Evolutionary conservation across 768 basidiomycete genomes (phyloP).

Genomic region (Hericium coralloides): DNA sequence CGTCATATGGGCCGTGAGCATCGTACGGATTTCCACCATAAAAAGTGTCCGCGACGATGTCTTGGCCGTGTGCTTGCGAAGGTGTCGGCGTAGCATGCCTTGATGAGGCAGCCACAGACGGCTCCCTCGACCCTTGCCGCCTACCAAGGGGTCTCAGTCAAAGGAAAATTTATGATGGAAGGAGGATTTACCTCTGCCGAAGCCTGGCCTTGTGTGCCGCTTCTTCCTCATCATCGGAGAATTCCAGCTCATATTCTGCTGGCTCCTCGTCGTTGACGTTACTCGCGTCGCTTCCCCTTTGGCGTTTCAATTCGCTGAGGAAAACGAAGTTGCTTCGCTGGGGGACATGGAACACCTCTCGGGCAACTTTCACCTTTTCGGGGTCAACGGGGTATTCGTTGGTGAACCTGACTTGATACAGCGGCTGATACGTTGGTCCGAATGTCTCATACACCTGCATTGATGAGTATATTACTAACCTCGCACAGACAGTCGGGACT

Average conservation of each 20-base stretch:
- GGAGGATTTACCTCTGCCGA: slow-evolving; percentile 42
- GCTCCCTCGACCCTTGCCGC: slow-evolving; percentile 42
- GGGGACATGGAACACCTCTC: slow-evolving; percentile 77
- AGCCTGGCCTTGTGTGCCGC: slow-evolving; percentile 53
- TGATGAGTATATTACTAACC: slow-evolving; percentile 5
- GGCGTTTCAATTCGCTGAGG: slow-evolving; percentile 53
- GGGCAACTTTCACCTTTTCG: slow-evolving; percentile 42
- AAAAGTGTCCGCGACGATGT: slow-evolving; percentile 36
- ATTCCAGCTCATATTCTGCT: slow-evolving; percentile 83
- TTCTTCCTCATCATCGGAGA: slow-evolving; percentile 93
- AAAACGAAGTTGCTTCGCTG: slow-evolving; percentile 79
- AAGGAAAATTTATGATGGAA: background rate
- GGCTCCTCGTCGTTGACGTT: slow-evolving; percentile 95
- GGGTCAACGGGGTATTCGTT: slow-evolving; percentile 52
- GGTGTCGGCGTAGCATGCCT: slow-evolving; percentile 39
- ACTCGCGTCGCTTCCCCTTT: slow-evolving; percentile 89
- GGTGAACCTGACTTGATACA: slow-evolving; percentile 84
- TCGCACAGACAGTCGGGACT: slow-evolving; percentile 22
- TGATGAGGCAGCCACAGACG: slow-evolving; percentile 40
- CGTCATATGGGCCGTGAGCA: slow-evolving; percentile 60
- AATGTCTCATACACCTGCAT: slow-evolving; percentile 88
- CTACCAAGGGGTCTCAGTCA: slow-evolving; percentile 21
- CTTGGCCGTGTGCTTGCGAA: slow-evolving; percentile 45
- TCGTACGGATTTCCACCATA: slow-evolving; percentile 55
- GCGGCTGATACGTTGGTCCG: slow-evolving; percentile 82